Conservation (phyloP, 768 basidiomycete species). For the Bullera alba region DNA sequence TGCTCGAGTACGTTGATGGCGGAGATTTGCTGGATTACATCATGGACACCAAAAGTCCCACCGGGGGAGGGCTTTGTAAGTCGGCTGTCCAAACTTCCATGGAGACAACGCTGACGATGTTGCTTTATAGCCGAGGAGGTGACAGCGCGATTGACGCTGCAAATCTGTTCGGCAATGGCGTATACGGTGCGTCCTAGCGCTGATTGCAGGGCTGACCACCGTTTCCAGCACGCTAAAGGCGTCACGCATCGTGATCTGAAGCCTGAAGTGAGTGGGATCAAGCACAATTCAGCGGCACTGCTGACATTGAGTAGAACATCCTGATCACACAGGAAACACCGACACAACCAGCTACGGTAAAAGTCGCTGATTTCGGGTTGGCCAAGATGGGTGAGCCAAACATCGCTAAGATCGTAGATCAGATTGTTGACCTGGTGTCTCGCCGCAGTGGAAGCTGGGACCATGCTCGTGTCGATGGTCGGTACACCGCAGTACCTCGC, state of each 20-base stretch:
- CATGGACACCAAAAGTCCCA: slow-evolving; percentile 45
- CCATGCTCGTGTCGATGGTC: slow-evolving; percentile 71
- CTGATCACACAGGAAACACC: slow-evolving; percentile 60
- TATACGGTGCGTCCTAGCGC: slow-evolving; percentile 33
- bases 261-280: slow-evolving; percentile 49
- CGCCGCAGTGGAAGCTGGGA: slow-evolving; percentile 21
- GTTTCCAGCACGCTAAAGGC: slow-evolving; percentile 51
- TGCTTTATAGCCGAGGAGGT: slow-evolving; percentile 45
- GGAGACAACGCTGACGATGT: slow-evolving; percentile 41
- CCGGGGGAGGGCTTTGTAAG: slow-evolving; percentile 57
- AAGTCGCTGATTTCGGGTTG: slow-evolving; percentile 92
- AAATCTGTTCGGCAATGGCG: slow-evolving; percentile 64
- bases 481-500: slow-evolving; percentile 93
- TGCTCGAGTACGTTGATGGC: slow-evolving; percentile 76
- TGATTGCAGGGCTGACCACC: background rate
- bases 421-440: background rate
- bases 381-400: slow-evolving; percentile 59
- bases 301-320: slow-evolving; percentile 57
- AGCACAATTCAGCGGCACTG: too few species aligned
- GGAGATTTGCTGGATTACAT: slow-evolving; percentile 79
- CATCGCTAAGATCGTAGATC: background rate
- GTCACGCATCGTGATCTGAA: slow-evolving; percentile 92
- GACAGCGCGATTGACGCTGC: slow-evolving; percentile 64
- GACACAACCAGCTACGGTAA: slow-evolving; percentile 60
- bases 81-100: slow-evolving; percentile 5